Conservation (phyloP, 805 yeast genomes). For the Barnettozyma siamensis region DNA sequence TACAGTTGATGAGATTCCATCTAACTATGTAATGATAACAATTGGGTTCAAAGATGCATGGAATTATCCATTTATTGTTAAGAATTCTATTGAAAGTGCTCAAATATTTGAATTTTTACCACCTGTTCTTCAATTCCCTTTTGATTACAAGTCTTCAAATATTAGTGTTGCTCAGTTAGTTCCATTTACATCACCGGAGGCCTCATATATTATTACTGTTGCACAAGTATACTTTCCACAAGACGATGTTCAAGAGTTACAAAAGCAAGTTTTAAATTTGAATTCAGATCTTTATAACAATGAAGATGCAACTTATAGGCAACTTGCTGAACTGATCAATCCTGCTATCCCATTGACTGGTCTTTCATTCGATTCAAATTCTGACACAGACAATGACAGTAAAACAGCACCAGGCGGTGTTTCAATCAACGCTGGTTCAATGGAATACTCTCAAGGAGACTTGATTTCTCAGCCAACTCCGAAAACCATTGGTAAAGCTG, state of each 20-base stretch:
- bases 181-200: conserved; percentile 58
- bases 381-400: conserved; percentile 14
- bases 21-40: conserved; percentile 53
- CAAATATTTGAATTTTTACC: conserved; percentile 86
- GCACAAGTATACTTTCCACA: conserved; percentile 83
- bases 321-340: conserved; percentile 70
- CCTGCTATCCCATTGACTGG: conserved; percentile 55
- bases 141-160: conserved; percentile 34
- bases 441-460: conserved; percentile 25
- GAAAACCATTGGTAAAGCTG: conserved; percentile 38
- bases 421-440: conserved; percentile 22
- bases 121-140: conserved; percentile 59
- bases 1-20: conserved; percentile 33
- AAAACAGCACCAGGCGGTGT: conserved; percentile 11
- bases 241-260: conserved; percentile 42
- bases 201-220: conserved; percentile 71
- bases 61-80: conserved; percentile 80
- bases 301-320: conserved; percentile 45
- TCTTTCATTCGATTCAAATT: conserved; percentile 19
- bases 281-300: conserved; percentile 58
- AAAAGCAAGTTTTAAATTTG: conserved; percentile 40
- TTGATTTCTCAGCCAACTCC: conserved; percentile 8
- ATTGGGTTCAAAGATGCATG: conserved; percentile 74
- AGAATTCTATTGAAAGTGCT: conserved; percentile 68
- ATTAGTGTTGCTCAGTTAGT: conserved; percentile 63